Evolutionary conservation across 129 eudicot genomes (phyloP), one percentile per base, ranked within the genome.

Genomic region (Chrysanthemum lavandulifolium): DNA sequence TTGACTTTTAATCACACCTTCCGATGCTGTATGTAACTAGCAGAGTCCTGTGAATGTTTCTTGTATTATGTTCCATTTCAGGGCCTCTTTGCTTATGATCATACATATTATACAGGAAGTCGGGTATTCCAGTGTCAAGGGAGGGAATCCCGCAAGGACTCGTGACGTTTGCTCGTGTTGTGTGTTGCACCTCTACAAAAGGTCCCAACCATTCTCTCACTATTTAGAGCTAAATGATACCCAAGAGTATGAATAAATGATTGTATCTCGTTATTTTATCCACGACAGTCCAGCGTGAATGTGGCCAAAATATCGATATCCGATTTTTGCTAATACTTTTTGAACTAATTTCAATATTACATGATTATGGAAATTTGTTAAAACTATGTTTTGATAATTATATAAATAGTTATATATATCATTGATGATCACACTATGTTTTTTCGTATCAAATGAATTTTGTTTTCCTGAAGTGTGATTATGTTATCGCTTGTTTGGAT

Each of bases 111-210:
- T 57, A 51, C 79, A 90, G 97, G 77, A 93, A 84, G 95, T 93
- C 54, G 76, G 43, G 78, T 63, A 79, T 19, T 65, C 77, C 13
- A 60, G 72, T 71, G 85, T 85, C 69, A 87, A 76, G 98, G 96
- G 73, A 85, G 71, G 84, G 98, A 58, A 85, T 93, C 69, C 96
- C 98, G 13, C 98, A 93, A 68, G 81, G 92, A 43, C 86, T 93
- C 90, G 98, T 80, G n/a, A 92, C 96, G 27, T 78, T 87, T 87
- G 85, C 85, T 71, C 96, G 98, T 72, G 85, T 93, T 72, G 36
- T 89, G 25, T 78, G 86, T 65, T 87, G 84, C 74, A 86, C 81
- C 43, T 78, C 90, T 77, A 67, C 82, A 67, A 85, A 82, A 92
- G 96, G 96, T 87, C 60, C 47, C 15, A 50, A 23, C 1, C 52